phyloP scores from a whole-genome alignment of 208 protist species.

The Leishmania major region DNA sequence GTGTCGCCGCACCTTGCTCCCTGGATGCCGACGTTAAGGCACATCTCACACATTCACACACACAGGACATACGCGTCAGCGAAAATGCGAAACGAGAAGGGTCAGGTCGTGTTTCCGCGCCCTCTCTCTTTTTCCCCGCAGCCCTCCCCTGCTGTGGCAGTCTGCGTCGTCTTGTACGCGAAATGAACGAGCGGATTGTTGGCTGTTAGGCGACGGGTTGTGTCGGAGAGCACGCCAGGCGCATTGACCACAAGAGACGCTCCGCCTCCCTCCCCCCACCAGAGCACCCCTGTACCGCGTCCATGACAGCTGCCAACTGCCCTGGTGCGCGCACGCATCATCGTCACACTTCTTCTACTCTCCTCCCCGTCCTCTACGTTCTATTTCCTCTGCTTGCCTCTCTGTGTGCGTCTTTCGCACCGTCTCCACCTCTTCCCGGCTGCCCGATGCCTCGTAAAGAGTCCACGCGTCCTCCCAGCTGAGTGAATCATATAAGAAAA shows the following conservation, averaged over 20 bases:
- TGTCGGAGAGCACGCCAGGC: neutral
- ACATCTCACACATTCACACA: neutral
- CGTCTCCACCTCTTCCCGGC: neutral
- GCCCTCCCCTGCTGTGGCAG: neutral
- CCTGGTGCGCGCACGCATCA: neutral
- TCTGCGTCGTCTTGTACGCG: neutral
- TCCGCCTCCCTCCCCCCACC: no score
- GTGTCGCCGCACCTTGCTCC: neutral
- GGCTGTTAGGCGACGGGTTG: neutral
- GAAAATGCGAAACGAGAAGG: neutral
- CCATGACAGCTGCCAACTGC: neutral
- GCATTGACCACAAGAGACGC: neutral
- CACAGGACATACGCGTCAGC: neutral
- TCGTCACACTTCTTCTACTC: neutral
- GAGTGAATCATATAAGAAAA: neutral
- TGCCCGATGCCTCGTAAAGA: neutral
- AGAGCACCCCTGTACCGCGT: neutral
- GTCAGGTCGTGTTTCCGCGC: neutral
- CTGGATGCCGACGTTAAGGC: neutral
- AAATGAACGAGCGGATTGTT: neutral
- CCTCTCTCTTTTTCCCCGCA: neutral
- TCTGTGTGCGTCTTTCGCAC: neutral
- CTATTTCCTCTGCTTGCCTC: neutral
- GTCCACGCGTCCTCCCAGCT: neutral
- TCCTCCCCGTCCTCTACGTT: neutral